A percentile compares a stretch with the other conserved stretches of the same genome.
These are phyloP conservation scores for Nevesoporus exiguus DNA, from an alignment of 768 basidiomycete species.

Conservation along the genomic window DNA sequence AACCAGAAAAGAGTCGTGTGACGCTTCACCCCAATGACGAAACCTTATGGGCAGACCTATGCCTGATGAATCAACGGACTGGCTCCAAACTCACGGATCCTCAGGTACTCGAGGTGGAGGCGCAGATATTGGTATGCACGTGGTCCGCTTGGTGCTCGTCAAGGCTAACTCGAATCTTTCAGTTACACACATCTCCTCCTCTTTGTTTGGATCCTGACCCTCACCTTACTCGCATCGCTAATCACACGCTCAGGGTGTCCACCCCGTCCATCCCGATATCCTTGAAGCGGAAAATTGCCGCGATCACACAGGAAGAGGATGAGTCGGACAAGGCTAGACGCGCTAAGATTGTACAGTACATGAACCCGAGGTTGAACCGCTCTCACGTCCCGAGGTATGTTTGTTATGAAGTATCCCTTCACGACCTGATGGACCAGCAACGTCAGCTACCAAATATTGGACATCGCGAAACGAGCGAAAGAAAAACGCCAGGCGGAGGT, in stretches of 20 bases:
- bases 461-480: constrained; percentile 38
- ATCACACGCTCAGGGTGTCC: constrained; percentile 68
- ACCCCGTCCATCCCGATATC: constrained; percentile 70
- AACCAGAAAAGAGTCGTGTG: constrained; percentile 62
- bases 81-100: constrained; percentile 64
- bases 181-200: constrained; percentile 74
- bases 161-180: constrained; percentile 9
- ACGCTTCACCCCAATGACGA: constrained; percentile 77
- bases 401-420: background rate
- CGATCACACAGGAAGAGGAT: constrained; percentile 69
- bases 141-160: background rate
- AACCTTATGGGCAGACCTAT: constrained; percentile 77
- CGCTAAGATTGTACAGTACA: constrained; percentile 73
- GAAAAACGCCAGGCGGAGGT: constrained; percentile 28
- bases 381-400: constrained; percentile 49
- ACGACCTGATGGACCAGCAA: constrained; percentile 1
- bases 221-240: constrained; percentile 70
- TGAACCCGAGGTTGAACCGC: constrained; percentile 57
- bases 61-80: constrained; percentile 57
- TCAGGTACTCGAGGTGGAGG: constrained; percentile 71
- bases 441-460: constrained; percentile 56
- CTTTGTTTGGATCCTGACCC: constrained; percentile 80
- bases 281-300: constrained; percentile 72
- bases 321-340: constrained; percentile 71
- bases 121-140: constrained; percentile 64